These are phyloP conservation scores for Cyberlindnera veronae DNA, from an alignment of 805 yeast species.

Conservation along the genomic window DNA sequence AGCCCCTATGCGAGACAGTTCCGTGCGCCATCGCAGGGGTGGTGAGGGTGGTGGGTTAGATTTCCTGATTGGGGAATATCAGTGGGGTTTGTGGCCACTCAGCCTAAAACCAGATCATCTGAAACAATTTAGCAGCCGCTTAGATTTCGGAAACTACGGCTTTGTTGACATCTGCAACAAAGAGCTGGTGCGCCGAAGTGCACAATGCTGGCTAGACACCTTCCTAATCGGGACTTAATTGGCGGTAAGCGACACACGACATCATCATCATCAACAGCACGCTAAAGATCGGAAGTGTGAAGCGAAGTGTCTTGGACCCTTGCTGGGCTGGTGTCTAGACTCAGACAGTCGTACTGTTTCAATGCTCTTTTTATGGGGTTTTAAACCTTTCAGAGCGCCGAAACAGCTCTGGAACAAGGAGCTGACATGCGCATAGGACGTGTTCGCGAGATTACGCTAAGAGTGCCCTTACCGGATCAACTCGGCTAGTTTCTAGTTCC, in stretches of 20 bases:
- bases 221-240: slow-evolving; percentile 1
- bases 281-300: no score
- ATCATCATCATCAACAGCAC: no score
- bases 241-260: no score
- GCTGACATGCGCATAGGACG: not conserved
- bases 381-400: not conserved
- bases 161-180: not conserved
- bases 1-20: not conserved
- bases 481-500: no score
- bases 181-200: not conserved
- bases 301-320: no score
- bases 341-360: not conserved
- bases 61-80: not conserved
- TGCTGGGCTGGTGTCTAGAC: no score
- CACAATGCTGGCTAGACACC: slow-evolving; percentile 1
- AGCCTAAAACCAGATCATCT: not conserved
- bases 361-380: not conserved
- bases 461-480: no score
- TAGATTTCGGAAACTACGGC: not conserved
- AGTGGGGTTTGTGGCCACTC: no score
- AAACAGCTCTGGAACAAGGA: not conserved
- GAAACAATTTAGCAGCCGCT: not conserved
- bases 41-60: not conserved
- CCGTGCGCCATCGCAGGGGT: not conserved
- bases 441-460: no score